Evolutionary conservation across 225 moss, liverwort and hornwort species (phyloP).

Genomic region (Polytrichum formosum): DNA sequence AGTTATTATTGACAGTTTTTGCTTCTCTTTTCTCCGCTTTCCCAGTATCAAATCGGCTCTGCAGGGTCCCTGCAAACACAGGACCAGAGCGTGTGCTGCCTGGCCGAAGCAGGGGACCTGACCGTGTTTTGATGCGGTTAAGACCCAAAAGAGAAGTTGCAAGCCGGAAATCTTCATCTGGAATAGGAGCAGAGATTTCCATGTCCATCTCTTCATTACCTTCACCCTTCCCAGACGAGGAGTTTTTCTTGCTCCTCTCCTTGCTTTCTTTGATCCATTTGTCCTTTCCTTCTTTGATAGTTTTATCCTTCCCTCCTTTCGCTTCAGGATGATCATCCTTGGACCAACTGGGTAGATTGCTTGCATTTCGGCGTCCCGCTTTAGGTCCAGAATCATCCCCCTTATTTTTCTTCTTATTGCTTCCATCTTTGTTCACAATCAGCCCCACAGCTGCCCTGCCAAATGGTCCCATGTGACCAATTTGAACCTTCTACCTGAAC

Average conservation of each 20-base stretch:
- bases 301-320: constrained; percentile 41
- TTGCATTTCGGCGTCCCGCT: constrained; percentile 30
- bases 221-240: constrained; percentile 37
- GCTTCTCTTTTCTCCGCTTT: constrained; percentile 39
- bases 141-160: constrained; percentile 65
- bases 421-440: constrained; percentile 56
- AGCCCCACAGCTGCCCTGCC: constrained; percentile 65
- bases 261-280: constrained; percentile 53
- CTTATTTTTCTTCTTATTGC: constrained; percentile 49
- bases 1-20: constrained; percentile 49
- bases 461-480: constrained; percentile 64
- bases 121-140: constrained; percentile 58
- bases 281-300: constrained; percentile 46
- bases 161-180: constrained; percentile 61
- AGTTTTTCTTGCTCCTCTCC: constrained; percentile 40
- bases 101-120: constrained; percentile 56
- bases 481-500: constrained; percentile 14
- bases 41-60: constrained; percentile 59
- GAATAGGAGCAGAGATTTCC: constrained; percentile 59
- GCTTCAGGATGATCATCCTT: constrained; percentile 55
- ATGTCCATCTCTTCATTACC: constrained; percentile 52
- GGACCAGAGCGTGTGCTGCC: constrained; percentile 64
- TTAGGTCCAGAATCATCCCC: constrained; percentile 41
- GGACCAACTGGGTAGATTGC: constrained; percentile 50
- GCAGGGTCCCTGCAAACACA: constrained; percentile 55